These are phyloP conservation scores for Phytophthora sp. DNA, from an alignment of 352 stramenopile species.

Conservation along the genomic window DNA sequence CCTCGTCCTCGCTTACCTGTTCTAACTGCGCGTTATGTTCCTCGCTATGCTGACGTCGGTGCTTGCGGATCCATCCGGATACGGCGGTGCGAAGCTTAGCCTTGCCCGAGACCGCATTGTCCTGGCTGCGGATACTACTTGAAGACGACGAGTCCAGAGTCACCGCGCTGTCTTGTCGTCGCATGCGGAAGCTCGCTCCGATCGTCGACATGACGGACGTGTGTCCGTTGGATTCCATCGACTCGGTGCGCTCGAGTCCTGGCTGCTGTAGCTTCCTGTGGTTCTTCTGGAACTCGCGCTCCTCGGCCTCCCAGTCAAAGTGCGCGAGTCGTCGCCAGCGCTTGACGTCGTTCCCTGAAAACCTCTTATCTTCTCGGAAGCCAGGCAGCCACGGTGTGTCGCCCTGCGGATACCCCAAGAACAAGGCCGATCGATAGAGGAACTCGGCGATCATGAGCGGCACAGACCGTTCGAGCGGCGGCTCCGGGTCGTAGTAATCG, in stretches of 20 bases:
- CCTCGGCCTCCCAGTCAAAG: conserved; percentile 68
- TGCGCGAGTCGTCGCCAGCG: conserved; percentile 76
- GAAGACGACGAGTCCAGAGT: conserved; percentile 30
- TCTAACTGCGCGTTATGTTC: conserved; percentile 9
- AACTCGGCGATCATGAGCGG: conserved; percentile 85
- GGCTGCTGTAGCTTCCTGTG: conserved; percentile 17
- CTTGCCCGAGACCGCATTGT: conserved; percentile 18
- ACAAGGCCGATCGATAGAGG: conserved; percentile 73
- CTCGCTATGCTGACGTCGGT: conserved; percentile 24
- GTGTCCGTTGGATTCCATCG: conserved; percentile 36
- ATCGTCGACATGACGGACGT: conserved; percentile 38
- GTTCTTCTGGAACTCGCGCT: conserved; percentile 46
- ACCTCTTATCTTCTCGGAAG: conserved; percentile 72
- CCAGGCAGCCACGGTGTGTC: conserved; percentile 65
- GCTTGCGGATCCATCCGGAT: conserved; percentile 37
- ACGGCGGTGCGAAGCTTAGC: conserved; percentile 27
- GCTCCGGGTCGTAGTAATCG: conserved; percentile 34
- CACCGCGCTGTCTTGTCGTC: conserved; percentile 25
- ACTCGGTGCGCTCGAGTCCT: conserved; percentile 18
- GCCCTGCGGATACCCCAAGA: conserved; percentile 56
- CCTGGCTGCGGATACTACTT: conserved; percentile 17
- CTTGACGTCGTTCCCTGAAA: conserved; percentile 79
- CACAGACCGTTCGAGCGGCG: conserved; percentile 63
- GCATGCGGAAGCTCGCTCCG: conserved; percentile 30
- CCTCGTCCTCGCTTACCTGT: conserved; percentile 15